A percentile compares a stretch with the other conserved stretches of the same genome.
Conservation (phyloP, 768 basidiomycete species). For the Tricholoma flavovirens region DNA sequence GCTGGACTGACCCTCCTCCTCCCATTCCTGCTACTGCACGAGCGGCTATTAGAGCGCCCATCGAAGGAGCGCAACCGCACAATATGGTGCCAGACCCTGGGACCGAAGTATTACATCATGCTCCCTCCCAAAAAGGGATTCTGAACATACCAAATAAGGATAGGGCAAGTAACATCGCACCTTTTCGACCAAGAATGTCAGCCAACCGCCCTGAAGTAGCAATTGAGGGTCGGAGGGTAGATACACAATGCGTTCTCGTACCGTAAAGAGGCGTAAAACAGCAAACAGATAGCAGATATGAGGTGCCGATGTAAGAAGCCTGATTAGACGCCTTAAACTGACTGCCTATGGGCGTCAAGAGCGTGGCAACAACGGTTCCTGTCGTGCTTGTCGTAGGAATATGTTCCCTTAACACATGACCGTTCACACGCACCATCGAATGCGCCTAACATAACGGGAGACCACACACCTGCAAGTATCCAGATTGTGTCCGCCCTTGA, state of each 20-base stretch:
- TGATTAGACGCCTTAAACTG: constrained; percentile 76
- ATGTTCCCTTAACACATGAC: constrained; percentile 2
- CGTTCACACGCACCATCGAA: constrained; percentile 59
- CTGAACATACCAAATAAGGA: constrained; percentile 65
- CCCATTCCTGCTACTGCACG: constrained; percentile 89
- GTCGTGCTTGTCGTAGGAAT: constrained; percentile 10
- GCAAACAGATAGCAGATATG: constrained; percentile 82
- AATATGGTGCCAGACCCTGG: constrained; percentile 76
- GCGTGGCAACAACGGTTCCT: constrained; percentile 86
- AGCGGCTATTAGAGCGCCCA: constrained; percentile 75
- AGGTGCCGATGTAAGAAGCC: constrained; percentile 83
- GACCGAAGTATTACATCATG: constrained; percentile 8
- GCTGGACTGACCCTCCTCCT: constrained; percentile 71
- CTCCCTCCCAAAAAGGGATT: constrained; percentile 5
- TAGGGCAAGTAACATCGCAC: constrained; percentile 81
- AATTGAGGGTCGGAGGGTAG: constrained; percentile 12
- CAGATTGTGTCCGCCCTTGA: constrained; percentile 54
- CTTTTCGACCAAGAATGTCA: constrained; percentile 80
- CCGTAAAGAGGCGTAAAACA: constrained; percentile 91
- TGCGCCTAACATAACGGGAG: constrained; percentile 77
- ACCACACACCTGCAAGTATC: constrained; percentile 78
- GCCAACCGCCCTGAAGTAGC: constrained; percentile 62
- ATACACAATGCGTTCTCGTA: constrained; percentile 23
- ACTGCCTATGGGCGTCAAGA: constrained; percentile 80
- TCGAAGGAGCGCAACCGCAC: constrained; percentile 83